phyloP scores from a whole-genome alignment of 805 yeast genomes.

The Priceomyces fermenticarens region DNA sequence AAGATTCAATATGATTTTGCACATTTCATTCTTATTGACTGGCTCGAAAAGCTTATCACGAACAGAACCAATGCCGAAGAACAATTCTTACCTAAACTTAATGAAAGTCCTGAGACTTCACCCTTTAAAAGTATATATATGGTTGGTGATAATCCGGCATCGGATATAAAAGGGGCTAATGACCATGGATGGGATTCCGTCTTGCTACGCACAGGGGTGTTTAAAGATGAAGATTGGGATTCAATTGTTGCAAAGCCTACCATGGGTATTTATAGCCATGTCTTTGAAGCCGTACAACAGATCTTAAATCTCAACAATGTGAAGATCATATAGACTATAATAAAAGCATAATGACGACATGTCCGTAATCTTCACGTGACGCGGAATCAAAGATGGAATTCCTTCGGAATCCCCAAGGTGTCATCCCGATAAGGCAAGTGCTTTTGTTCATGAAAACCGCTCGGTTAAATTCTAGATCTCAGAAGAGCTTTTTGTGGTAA shows the following conservation, averaged over 20 bases:
- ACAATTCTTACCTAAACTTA: conserved; percentile 44
- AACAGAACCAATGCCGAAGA: conserved; percentile 8
- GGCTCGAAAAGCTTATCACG: conserved; percentile 40
- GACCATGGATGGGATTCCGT: conserved; percentile 85
- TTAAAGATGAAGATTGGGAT: conserved; percentile 53
- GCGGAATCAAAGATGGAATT: no score
- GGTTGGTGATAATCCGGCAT: conserved; percentile 97
- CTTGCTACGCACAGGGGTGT: conserved; percentile 87
- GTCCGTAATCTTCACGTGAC: no score
- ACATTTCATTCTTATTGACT: conserved; percentile 60
- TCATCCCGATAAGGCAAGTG: no score
- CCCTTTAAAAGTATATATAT: conserved; percentile 67
- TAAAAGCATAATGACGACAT: no score
- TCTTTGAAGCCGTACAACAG: conserved; percentile 38
- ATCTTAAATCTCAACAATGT: conserved; percentile 6
- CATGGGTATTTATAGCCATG: conserved; percentile 49
- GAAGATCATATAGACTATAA: no score
- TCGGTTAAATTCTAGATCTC: no score
- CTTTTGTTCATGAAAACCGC: no score
- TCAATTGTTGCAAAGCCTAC: conserved; percentile 41
- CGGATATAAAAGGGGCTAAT: conserved; percentile 89
- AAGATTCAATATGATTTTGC: conserved; percentile 80
- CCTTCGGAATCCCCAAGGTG: no score
- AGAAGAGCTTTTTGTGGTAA: no score
- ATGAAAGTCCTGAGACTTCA: conserved; percentile 28